Evolutionary conservation across 2,329 filamentous ascomycete species (phyloP).

Genomic region (Fusarium nygamai): DNA sequence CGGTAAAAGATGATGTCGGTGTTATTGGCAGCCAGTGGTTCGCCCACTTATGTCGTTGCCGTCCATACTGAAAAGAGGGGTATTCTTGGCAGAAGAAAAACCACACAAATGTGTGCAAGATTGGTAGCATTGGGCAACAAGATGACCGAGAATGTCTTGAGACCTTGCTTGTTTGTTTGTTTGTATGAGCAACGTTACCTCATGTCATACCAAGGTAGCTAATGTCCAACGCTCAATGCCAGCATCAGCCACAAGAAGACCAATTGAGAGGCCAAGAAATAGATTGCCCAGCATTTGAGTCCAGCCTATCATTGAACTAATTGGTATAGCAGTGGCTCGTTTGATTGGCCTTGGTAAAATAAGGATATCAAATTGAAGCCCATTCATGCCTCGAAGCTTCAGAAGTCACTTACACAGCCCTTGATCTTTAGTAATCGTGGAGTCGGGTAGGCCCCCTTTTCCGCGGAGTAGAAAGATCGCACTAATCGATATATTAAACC

Average conservation of each 20-base stretch:
- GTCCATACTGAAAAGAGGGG: not conserved
- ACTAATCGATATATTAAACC: not conserved
- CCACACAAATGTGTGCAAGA: not conserved
- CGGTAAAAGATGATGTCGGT: not conserved
- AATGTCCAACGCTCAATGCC: not conserved
- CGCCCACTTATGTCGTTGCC: constrained; percentile 6
- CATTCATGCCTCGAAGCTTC: not conserved
- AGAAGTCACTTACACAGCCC: not conserved
- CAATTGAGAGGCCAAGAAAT: not conserved
- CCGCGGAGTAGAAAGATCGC: not conserved
- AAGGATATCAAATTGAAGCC: not conserved
- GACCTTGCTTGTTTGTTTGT: not conserved
- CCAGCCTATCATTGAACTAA: not conserved
- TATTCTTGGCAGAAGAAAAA: not conserved
- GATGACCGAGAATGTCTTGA: not conserved
- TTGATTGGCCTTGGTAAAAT: not conserved
- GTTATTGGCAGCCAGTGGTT: constrained; percentile 16
- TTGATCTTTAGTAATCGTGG: not conserved
- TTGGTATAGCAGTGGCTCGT: not conserved
- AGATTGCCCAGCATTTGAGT: not conserved
- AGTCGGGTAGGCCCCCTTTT: not conserved
- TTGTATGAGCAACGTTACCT: not conserved
- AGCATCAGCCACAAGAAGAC: not conserved
- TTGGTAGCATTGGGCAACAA: not conserved
- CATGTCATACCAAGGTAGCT: not conserved